Base-by-base conservation (phyloP, 139 green algal genomes). In the Astrephomene gubernaculifera region DNA sequence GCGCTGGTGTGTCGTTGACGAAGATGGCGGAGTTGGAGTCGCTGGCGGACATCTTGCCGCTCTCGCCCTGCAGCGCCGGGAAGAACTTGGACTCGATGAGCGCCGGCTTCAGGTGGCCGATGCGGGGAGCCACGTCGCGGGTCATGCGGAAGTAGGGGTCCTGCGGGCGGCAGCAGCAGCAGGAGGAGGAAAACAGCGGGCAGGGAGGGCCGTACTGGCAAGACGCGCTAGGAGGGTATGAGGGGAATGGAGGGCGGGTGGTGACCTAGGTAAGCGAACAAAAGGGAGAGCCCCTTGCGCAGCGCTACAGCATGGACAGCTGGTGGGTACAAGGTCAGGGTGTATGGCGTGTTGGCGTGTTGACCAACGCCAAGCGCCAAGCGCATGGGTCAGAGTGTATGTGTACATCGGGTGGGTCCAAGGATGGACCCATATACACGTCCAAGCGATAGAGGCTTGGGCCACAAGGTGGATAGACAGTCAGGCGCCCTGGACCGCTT, bases 71-170 rank as follows among this genome's bases (percentile, higher is more conserved):
- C n/a, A 99, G 91, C n/a, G 95, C 95, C 29, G 96, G 96, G 91
- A 99, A 99, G 93, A 99, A 99, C 12, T 93, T 83, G 33, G 94
- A 96, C 91, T 99, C 95, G 61, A 98, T 98, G 33, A 98, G 89
- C 3, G 96, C 94, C 1, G 95, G 95, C 93, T 99, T 99, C 35
- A 92, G 72, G 72, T 97, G 94, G 25, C 96, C 97, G 31, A 99
- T 85, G 25, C 93, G 89, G 0, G 95, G 95, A 1, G 97, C 97
- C 7, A 96, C 94, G 81, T 99, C 97, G 8, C 97, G 93, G 22
- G 96, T 99, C 96, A 99, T 98, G 74, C 96, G 94, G 88, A 97
- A 98, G 92, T 98, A 98, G 10, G 96, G 96, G 91, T 98, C 96
- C 89, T 95, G 91, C 12, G 83, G 29, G 45, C 68, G 60, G n/a